These are phyloP conservation scores for Calonectria pseudoturangicola DNA, from an alignment of 2,329 filamentous ascomycete genomes.

Conservation along the genomic window DNA sequence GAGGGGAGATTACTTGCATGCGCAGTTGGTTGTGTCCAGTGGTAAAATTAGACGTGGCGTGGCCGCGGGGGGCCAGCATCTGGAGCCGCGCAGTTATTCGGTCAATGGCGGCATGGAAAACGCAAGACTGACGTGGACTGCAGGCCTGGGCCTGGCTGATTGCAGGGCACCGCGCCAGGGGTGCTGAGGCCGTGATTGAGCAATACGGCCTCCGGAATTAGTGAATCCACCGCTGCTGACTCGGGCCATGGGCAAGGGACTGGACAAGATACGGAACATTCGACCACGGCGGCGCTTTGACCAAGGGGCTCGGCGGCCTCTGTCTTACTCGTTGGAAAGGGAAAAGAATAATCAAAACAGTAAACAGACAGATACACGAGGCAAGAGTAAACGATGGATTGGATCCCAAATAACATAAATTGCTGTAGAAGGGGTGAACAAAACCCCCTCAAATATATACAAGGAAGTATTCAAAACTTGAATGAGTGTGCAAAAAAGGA, in stretches of 20 bases:
- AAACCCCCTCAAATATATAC: constrained; percentile 53
- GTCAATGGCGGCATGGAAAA: constrained; percentile 26
- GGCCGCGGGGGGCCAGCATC: not conserved
- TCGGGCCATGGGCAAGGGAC: not conserved
- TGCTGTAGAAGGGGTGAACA: constrained; percentile 40
- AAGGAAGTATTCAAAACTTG: constrained; percentile 48
- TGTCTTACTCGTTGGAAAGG: not conserved
- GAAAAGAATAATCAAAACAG: not conserved
- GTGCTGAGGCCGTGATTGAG: constrained; percentile 17
- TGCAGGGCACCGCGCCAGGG: constrained; percentile 1
- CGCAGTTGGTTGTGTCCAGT: not conserved
- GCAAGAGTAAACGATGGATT: constrained; percentile 35
- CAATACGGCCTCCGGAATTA: constrained; percentile 9
- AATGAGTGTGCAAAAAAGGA: constrained; percentile 50
- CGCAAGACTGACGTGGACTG: constrained; percentile 49
- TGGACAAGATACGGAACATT: constrained; percentile 5
- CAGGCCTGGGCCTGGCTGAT: constrained; percentile 4
- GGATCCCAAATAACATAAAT: constrained; percentile 30
- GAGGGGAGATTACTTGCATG: not conserved
- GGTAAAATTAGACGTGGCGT: constrained; percentile 20
- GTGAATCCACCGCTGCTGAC: not conserved
- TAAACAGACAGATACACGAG: not conserved
- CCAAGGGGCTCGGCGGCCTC: constrained; percentile 16
- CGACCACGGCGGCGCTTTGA: not conserved
- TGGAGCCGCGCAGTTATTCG: not conserved